Evolutionary conservation across 805 yeast genomes (phyloP).

Genomic region (Hanseniaspora singularis): DNA sequence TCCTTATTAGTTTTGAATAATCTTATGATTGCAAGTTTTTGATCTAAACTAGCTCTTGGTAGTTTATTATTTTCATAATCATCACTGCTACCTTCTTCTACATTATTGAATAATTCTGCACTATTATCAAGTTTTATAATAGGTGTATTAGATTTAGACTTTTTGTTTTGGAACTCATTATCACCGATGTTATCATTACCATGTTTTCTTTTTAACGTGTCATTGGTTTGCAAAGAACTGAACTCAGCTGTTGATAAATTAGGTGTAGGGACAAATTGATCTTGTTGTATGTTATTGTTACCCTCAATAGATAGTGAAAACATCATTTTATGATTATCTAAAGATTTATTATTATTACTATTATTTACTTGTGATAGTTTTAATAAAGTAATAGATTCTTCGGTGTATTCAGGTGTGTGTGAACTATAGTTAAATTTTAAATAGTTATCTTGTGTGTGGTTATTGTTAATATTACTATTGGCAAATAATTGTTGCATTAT

Average conservation of each 20-base stretch:
- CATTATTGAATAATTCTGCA: too few species aligned
- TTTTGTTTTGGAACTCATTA: too few species aligned
- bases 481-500: conserved; percentile 5
- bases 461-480: background rate
- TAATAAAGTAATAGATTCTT: background rate
- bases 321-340: too few species aligned
- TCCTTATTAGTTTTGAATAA: conserved; percentile 33
- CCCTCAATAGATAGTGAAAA: too few species aligned
- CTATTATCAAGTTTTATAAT: too few species aligned
- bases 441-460: background rate
- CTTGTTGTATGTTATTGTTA: background rate
- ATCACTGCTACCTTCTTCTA: background rate
- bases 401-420: conserved; percentile 1
- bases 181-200: too few species aligned
- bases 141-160: too few species aligned
- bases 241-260: too few species aligned
- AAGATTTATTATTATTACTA: background rate
- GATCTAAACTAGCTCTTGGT: conserved; percentile 48
- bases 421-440: background rate
- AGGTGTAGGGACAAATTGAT: too few species aligned
- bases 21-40: conserved; percentile 44
- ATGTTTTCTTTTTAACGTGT: too few species aligned
- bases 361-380: background rate
- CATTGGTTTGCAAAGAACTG: too few species aligned
- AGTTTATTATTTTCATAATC: conserved; percentile 1